Base-by-base conservation (phyloP, 106 monocot genomes). In the Ottelia alismoides region DNA sequence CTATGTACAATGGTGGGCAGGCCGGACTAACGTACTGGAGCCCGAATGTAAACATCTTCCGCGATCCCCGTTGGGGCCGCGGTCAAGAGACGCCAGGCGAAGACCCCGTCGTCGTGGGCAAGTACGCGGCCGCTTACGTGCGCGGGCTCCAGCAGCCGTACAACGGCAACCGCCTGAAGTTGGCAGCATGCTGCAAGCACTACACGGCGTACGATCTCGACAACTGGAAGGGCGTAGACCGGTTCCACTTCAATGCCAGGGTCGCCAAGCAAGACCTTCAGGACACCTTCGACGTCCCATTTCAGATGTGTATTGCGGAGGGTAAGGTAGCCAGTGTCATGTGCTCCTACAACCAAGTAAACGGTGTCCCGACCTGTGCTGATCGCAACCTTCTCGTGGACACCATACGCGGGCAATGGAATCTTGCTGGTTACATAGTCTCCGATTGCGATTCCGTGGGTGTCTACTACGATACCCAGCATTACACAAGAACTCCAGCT, bases 81-180 rank as follows among this genome's bases (percentile, higher is more conserved):
- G 89, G 78, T 1, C 94, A 89, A 49, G 94, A 96, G 74, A 96
- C 94, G 0, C 94, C 94, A 0, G 94, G 94, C 0, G 94, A 96
- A 60, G 94, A 96, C 31, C 94, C 94, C 1, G 20, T 82, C 49
- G 64, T 96, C 1, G 49, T 74, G 1, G 76, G 84, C 70, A 76
- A 73, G 53, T 96, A 96, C 14, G 94, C 78, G 1, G 61, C 66
- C 10, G 70, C 70, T 0, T 96, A 82, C 22, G 92, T 92, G 1
- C 69, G 76, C 10, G 92, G 92, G 22, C 79, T 92, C 35, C 92
- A 92, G 58, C 75, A 85, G 25, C 60, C 76, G 2, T 49, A 71
- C 47, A 51, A 27, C 30, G 51, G 28, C 12, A 68, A 68, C 32
- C 56, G 45, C 20, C 70, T 92, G 9, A 92, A 87, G 73, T 26